Base-by-base conservation (phyloP, 1,284 basidiomycete species). In the Trametes hirsuta region DNA sequence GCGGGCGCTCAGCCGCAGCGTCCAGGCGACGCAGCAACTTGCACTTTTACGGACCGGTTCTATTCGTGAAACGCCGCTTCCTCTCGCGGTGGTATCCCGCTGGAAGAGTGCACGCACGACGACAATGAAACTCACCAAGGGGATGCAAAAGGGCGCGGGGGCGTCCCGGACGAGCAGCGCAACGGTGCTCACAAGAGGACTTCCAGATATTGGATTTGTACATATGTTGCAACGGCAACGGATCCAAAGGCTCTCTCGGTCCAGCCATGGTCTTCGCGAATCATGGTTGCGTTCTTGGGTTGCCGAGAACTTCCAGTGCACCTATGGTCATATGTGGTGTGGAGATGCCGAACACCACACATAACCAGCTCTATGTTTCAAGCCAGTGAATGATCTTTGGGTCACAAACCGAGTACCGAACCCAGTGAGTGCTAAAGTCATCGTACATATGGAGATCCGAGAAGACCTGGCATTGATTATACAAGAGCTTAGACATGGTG, bases 401-500 rank as follows among this genome's bases (percentile, higher is more conserved):
- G 3, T 10, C 36, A 39, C 37, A 22, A 22, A 1, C 36, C 22
- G 15, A 36, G 21, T 34, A 49, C 8, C n/a, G 9, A 9, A 15
- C 35, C 22, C 1, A 21, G 25, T 22, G 18, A 15, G 35, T 4
- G 36, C 21, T 40, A 30, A 30, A 30, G 4, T 4, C 8, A 30
- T 30, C 30, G 30, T 22, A 37, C 36, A 40, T 39, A 37, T 21
- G 25, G 3, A 25, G 36, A 39, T 39, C 30, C 30, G 30, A 35
- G 15, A 6, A 24, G 37, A 10, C 36, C 11, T 24, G n/a, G 22
- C 9, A 24, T 12, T 18, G 46, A 59, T 53, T 30, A 39, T 59
- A 63, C 58, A 67, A 58, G 53, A 39, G 35, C 37, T 50, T 50
- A 47, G 59, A 63, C 56, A 63, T 61, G 59, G n/a, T 35, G 52